phyloP scores from a whole-genome alignment of 2,329 filamentous ascomycete species.

The Colletotrichum magnum region DNA sequence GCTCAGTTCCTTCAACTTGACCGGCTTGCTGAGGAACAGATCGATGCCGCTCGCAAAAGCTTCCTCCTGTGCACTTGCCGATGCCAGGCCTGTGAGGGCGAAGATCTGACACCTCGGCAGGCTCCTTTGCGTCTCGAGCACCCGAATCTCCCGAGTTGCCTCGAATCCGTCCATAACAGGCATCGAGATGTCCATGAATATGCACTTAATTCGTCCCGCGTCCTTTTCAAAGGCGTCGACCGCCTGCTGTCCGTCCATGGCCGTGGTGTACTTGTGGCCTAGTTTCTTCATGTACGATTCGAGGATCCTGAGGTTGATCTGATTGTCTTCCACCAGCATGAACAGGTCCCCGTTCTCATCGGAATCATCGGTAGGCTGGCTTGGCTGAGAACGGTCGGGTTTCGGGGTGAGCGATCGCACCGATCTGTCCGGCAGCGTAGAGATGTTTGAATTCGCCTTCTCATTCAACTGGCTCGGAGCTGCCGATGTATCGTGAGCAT shows the following conservation, averaged over 20 bases:
- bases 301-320: slow-evolving; percentile 55
- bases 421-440: too few relatives aligned
- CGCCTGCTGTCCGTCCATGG: slow-evolving; percentile 52
- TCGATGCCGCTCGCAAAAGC: slow-evolving; percentile 68
- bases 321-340: slow-evolving; percentile 58
- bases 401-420: not conserved
- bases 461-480: too few relatives aligned
- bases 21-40: slow-evolving; percentile 68
- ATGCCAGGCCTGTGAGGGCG: slow-evolving; percentile 67
- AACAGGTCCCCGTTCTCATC: slow-evolving; percentile 35
- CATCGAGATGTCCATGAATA: slow-evolving; percentile 69
- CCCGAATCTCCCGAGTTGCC: slow-evolving; percentile 64
- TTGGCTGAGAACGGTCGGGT: not conserved
- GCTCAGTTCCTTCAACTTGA: slow-evolving; percentile 58
- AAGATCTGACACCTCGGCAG: slow-evolving; percentile 62
- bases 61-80: slow-evolving; percentile 64
- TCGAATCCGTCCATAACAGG: slow-evolving; percentile 69
- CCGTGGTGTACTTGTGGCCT: slow-evolving; percentile 47
- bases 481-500: too few relatives aligned
- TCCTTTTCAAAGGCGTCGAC: slow-evolving; percentile 47
- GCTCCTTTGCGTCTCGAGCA: slow-evolving; percentile 59
- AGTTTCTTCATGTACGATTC: slow-evolving; percentile 53
- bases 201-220: slow-evolving; percentile 45
- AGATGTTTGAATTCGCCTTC: too few relatives aligned
- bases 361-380: not conserved